Evolutionary conservation across 176 grass and related monocot species (phyloP), one percentile per base, ranked within the genome.

Genomic region (Oryza glaberrima): DNA sequence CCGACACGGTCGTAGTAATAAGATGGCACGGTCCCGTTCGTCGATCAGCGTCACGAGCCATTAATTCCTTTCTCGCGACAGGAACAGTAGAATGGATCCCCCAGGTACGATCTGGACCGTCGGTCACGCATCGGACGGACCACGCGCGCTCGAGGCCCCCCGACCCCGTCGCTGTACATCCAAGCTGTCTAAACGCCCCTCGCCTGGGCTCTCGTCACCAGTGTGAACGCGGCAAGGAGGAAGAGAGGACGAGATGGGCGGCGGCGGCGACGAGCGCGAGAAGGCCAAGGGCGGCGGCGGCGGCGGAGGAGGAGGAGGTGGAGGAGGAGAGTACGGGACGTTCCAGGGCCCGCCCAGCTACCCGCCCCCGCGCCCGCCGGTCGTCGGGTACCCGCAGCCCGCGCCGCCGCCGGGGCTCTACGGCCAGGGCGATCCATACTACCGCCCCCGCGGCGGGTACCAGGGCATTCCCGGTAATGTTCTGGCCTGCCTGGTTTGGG

Each of bases 341-440:
- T 97, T 93, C 82, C 77, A 94, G 67, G 92, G 92, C 13, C 72
- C 82, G 47, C 86, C 90, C 32, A 80, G 83, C 76, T 93, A 94
- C 72, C 86, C 88, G 51, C 88, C 88, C 17, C 94, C 92, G 44
- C 86, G 84, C 80, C 92, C 90, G 25, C 90, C 95, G 17, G 82
- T 68, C 25, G 76, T 92, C 54, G 92, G 94, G 11, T 91, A 92
- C 36, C 92, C 94, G 32, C 94, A 92, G 80, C 90, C 94, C 51
- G 78, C 30, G 28, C 88, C 92, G 56, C 92, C 94, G 20, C 75
- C 84, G 1, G 90, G 82, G 35, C 73, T 97, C 69, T 75, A 79
- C 40, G 87, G 73, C 13, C 75, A 72, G 15, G 60, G 78, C 68
- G 76, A 76, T 34, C 63, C 84, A 34, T 44, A 82, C 61, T 84